Conservation (phyloP, 495 filamentous ascomycete genomes). For the Aspergillus coremiiformis region DNA sequence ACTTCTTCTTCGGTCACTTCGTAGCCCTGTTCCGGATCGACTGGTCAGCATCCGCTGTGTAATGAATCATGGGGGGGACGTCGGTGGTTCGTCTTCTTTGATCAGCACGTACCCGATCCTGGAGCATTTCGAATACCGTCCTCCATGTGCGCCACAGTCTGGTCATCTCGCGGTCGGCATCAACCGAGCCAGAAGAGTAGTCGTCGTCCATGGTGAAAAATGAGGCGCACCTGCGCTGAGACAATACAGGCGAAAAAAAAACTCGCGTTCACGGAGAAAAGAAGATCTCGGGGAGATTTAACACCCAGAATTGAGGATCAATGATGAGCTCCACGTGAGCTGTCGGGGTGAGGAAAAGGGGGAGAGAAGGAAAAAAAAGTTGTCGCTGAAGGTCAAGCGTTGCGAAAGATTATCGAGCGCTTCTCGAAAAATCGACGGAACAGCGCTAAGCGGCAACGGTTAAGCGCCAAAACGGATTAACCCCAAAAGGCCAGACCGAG, state of each 20-base stretch:
- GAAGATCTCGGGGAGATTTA: neutral
- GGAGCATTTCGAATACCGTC: constrained; percentile 82
- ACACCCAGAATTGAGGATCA: neutral
- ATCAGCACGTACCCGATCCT: constrained; percentile 57
- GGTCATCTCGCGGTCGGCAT: constrained; percentile 60
- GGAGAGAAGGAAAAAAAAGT: neutral
- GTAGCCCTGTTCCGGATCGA: constrained; percentile 65
- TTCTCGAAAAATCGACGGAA: constrained; percentile 25
- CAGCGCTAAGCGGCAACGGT: constrained; percentile 23
- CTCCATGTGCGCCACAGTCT: constrained; percentile 81
- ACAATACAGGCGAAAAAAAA: neutral
- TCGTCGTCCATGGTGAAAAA: constrained; percentile 48
- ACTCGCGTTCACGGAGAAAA: constrained; percentile 4
- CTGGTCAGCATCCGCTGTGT: constrained; percentile 10
- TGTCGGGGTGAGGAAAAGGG: neutral
- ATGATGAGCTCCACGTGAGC: neutral
- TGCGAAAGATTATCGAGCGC: constrained; percentile 3
- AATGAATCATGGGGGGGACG: no score
- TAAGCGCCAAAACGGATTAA: constrained; percentile 19
- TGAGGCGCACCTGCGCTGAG: constrained; percentile 8
- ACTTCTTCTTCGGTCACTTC: constrained; percentile 85
- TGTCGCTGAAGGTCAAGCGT: neutral
- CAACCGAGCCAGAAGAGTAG: constrained; percentile 37
- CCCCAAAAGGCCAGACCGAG: constrained; percentile 13
- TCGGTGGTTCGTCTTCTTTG: neutral